Evolutionary conservation across 768 basidiomycete species (phyloP).

Genomic region (Trichaptum fuscoviolaceum): DNA sequence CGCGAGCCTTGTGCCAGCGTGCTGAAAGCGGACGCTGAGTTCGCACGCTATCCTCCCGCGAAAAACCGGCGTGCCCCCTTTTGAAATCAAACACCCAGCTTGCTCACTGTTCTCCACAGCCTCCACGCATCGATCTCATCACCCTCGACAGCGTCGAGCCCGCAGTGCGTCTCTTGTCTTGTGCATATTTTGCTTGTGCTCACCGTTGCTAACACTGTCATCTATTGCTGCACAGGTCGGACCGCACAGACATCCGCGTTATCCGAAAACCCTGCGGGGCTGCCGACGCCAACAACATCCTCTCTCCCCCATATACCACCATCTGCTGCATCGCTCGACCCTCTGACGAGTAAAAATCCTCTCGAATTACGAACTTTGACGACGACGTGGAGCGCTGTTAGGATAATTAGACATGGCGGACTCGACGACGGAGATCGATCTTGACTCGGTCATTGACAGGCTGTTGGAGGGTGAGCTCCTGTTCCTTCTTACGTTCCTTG

Average conservation of each 20-base stretch:
- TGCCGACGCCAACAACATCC: background rate
- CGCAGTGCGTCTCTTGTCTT: background rate
- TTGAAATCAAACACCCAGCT: conserved; percentile 6
- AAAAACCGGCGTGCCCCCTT: conserved; percentile 6
- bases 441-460: conserved; percentile 99
- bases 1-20: conserved; percentile 7
- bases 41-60: conserved; percentile 6
- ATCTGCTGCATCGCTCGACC: background rate
- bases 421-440: conserved; percentile 88
- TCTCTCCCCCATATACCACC: background rate
- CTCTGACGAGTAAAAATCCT: background rate
- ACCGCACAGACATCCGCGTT: background rate
- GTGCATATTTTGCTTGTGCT: background rate
- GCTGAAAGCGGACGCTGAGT: conserved; percentile 10
- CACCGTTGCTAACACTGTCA: background rate
- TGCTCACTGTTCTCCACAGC: conserved; percentile 4
- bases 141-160: conserved; percentile 1
- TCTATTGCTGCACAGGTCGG: background rate
- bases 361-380: background rate
- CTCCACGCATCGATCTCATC: conserved; percentile 5
- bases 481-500: conserved; percentile 10
- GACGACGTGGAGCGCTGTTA: background rate
- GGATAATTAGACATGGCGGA: conserved; percentile 55
- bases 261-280: conserved; percentile 1
- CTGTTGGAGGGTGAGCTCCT: conserved; percentile 85